These are phyloP conservation scores for Globisporangium heterothallicum DNA, from an alignment of 352 stramenopile species.

Conservation along the genomic window DNA sequence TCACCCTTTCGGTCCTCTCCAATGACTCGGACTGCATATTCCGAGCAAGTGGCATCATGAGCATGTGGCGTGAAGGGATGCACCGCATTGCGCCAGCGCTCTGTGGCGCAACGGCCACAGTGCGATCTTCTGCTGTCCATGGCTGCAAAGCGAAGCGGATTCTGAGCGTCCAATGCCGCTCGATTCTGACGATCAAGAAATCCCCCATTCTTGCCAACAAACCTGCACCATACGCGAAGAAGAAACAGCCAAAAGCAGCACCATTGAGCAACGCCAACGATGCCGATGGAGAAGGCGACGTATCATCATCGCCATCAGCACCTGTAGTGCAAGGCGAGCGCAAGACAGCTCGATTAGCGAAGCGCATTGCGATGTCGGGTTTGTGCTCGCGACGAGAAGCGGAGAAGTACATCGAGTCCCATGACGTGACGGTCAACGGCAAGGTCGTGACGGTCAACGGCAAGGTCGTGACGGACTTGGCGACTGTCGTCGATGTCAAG, in stretches of 20 bases:
- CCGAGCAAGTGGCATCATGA: too few species aligned
- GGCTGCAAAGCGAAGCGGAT: not conserved
- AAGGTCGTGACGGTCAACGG: conserved; percentile 79
- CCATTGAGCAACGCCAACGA: not conserved
- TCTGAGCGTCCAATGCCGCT: conserved; percentile 4
- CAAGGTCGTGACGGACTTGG: conserved; percentile 44
- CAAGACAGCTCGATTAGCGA: conserved; percentile 55
- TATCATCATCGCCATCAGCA: not conserved
- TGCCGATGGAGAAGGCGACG: too few species aligned
- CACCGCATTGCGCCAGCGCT: not conserved
- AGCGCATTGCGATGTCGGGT: conserved; percentile 77
- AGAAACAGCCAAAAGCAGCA: conserved; percentile 10
- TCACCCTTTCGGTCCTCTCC: too few species aligned
- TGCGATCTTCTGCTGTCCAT: not conserved
- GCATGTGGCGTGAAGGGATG: not conserved
- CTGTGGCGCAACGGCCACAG: not conserved
- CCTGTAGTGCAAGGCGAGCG: not conserved
- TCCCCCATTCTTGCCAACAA: conserved; percentile 13
- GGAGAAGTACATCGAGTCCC: conserved; percentile 71
- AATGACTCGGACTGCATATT: too few species aligned
- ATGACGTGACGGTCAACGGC: conserved; percentile 77
- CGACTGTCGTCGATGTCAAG: conserved; percentile 45
- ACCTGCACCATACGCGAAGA: conserved; percentile 2
- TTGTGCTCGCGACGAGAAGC: conserved; percentile 80
- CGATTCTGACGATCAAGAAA: conserved; percentile 27